Evolutionary conservation across 2,329 filamentous ascomycete genomes (phyloP).

Genomic region (Microdochium nivale): DNA sequence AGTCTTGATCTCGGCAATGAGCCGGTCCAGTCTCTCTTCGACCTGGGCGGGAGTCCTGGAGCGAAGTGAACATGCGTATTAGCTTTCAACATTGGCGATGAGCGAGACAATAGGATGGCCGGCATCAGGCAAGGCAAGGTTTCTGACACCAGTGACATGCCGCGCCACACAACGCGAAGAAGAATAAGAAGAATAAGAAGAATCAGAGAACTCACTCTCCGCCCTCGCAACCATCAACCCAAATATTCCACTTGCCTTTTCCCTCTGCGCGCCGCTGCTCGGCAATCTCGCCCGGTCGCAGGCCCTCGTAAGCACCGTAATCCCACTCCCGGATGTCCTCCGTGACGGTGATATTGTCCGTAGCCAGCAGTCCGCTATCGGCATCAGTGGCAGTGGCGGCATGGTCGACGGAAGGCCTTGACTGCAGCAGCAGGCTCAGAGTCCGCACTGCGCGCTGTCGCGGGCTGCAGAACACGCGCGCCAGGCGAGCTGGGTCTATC

Average conservation of each 20-base stretch:
- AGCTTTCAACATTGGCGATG: neutral
- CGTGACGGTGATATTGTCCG: constrained; percentile 22
- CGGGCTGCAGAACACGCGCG: constrained; percentile 35
- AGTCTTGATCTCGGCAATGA: constrained; percentile 38
- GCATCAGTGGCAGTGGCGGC: constrained; percentile 1
- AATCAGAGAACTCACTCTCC: neutral
- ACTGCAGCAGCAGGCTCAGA: constrained; percentile 32
- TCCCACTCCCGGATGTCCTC: constrained; percentile 41
- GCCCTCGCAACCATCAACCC: constrained; percentile 16
- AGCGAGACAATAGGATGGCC: neutral
- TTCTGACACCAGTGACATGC: too few relatives aligned
- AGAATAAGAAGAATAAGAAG: neutral
- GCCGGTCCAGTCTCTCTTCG: constrained; percentile 32
- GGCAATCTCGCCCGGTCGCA: constrained; percentile 27
- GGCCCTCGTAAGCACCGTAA: constrained; percentile 38
- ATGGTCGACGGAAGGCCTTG: neutral
- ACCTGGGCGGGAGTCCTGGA: constrained; percentile 39
- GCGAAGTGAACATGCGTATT: constrained; percentile 41
- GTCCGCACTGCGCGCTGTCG: constrained; percentile 35
- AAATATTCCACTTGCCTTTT: constrained; percentile 31
- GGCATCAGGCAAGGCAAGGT: too few relatives aligned
- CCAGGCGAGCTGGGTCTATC: constrained; percentile 35
- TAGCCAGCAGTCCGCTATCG: constrained; percentile 4
- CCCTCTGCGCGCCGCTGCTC: constrained; percentile 25
- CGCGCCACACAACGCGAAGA: too few relatives aligned